Conservation (phyloP, 2,329 filamentous ascomycete species). For the Xenosphaeropsis pyriputrescens region DNA sequence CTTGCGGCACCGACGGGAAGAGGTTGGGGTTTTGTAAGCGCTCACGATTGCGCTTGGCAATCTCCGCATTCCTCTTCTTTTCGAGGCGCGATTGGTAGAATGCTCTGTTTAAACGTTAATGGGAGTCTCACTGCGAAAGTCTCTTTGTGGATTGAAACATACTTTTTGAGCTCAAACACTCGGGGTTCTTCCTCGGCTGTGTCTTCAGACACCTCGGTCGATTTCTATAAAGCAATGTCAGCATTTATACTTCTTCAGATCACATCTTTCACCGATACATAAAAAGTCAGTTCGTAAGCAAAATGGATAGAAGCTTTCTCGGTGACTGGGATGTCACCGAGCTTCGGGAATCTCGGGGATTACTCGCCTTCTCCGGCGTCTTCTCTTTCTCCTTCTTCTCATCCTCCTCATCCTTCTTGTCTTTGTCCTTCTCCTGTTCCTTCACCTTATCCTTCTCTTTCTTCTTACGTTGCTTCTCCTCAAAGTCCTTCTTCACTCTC, state of each 20-base stretch:
- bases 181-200: slow-evolving; percentile 51
- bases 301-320: slow-evolving; percentile 15
- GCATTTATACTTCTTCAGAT: slow-evolving; percentile 1
- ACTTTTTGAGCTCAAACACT: slow-evolving; percentile 76
- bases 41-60: slow-evolving; percentile 69
- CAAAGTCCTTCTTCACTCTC: slow-evolving; percentile 51
- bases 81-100: slow-evolving; percentile 81
- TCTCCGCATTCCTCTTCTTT: slow-evolving; percentile 63
- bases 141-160: slow-evolving; percentile 10
- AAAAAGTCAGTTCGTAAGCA: slow-evolving; percentile 1
- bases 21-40: slow-evolving; percentile 61
- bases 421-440: slow-evolving; percentile 35
- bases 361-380: slow-evolving; percentile 21
- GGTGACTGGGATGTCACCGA: slow-evolving; percentile 5
- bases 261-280: not conserved
- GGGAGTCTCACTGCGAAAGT: slow-evolving; percentile 2
- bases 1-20: slow-evolving; percentile 75
- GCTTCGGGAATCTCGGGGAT: not conserved
- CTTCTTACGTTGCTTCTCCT: slow-evolving; percentile 61
- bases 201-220: slow-evolving; percentile 6
- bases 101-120: slow-evolving; percentile 30
- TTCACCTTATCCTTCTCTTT: slow-evolving; percentile 56
- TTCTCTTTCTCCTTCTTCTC: slow-evolving; percentile 26
- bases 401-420: slow-evolving; percentile 29
- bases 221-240: slow-evolving; percentile 9